These are phyloP conservation scores for Chaetoceros muelleri DNA, from an alignment of 108 stramenopile species.

Conservation along the genomic window DNA sequence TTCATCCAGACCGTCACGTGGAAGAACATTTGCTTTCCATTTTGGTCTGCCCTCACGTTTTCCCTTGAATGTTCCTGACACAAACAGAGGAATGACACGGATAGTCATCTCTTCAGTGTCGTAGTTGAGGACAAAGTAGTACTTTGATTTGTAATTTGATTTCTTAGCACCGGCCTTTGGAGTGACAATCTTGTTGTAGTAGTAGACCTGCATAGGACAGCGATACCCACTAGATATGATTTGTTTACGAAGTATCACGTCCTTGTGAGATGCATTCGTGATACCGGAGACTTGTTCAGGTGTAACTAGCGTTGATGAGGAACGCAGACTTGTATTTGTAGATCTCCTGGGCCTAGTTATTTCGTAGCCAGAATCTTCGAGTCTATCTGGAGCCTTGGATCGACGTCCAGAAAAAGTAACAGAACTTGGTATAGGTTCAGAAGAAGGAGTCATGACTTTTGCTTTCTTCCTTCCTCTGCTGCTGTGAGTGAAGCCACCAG, in stretches of 20 bases:
- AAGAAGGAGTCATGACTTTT: neutral
- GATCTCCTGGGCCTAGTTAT: neutral
- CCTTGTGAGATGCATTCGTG: no score
- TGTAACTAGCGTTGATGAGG: no score
- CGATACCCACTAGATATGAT: no score
- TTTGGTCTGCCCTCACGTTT: constrained; percentile 38
- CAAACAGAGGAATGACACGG: constrained; percentile 24
- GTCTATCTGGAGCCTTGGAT: constrained; percentile 1
- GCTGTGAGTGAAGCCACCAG: constrained; percentile 2
- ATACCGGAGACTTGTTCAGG: no score
- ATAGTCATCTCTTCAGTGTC: constrained; percentile 13
- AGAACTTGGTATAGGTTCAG: neutral
- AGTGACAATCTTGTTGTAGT: constrained; percentile 41
- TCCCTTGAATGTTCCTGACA: constrained; percentile 24
- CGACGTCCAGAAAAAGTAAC: neutral
- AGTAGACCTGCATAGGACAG: no score
- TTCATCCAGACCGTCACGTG: neutral
- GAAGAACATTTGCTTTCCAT: constrained; percentile 20
- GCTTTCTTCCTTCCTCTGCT: constrained; percentile 1
- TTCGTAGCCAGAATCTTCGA: neutral
- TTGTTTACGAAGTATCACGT: no score
- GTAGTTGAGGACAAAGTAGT: constrained; percentile 47
- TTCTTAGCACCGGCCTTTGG: neutral
- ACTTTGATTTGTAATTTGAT: constrained; percentile 5
- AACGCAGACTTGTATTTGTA: neutral